These are phyloP conservation scores for Mortierella polycephala DNA, from an alignment of 371 early-diverging fungal genomes.

Conservation along the genomic window DNA sequence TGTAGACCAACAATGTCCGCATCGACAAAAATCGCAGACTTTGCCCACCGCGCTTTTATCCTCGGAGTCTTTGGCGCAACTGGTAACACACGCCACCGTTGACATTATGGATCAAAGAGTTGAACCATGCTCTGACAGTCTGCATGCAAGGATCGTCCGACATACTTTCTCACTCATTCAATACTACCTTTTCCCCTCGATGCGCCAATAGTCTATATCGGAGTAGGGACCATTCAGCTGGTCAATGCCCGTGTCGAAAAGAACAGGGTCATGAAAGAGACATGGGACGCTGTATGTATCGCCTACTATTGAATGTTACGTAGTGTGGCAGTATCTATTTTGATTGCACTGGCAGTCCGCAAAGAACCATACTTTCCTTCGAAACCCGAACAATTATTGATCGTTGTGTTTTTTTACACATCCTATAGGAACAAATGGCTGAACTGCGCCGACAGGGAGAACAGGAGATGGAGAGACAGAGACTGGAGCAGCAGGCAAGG, in stretches of 20 bases:
- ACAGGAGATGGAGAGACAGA: slow-evolving; percentile 48
- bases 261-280: slow-evolving; percentile 48
- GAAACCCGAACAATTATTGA: not conserved
- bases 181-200: not conserved
- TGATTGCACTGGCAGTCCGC: no score
- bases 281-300: slow-evolving; percentile 43
- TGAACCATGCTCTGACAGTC: no score
- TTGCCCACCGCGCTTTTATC: slow-evolving; percentile 49
- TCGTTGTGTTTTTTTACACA: not conserved
- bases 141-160: no score
- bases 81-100: slow-evolving; percentile 13
- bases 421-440: slow-evolving; percentile 48
- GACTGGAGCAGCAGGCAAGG: slow-evolving; percentile 50
- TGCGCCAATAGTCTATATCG: slow-evolving; percentile 38
- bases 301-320: not conserved
- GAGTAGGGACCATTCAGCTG: slow-evolving; percentile 50
- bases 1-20: slow-evolving; percentile 20
- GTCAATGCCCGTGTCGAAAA: slow-evolving; percentile 54
- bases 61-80: slow-evolving; percentile 52
- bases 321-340: not conserved
- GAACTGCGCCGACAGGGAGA: slow-evolving; percentile 48
- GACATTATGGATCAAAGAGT: not conserved
- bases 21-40: slow-evolving; percentile 47
- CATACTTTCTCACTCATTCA: not conserved
- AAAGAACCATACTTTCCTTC: no score